Percentiles rank a stretch among this genome's conserved stretches.
These are phyloP conservation scores for Pinus albicaulis DNA, from an alignment of 75 land plant genomes.

Conservation along the genomic window DNA sequence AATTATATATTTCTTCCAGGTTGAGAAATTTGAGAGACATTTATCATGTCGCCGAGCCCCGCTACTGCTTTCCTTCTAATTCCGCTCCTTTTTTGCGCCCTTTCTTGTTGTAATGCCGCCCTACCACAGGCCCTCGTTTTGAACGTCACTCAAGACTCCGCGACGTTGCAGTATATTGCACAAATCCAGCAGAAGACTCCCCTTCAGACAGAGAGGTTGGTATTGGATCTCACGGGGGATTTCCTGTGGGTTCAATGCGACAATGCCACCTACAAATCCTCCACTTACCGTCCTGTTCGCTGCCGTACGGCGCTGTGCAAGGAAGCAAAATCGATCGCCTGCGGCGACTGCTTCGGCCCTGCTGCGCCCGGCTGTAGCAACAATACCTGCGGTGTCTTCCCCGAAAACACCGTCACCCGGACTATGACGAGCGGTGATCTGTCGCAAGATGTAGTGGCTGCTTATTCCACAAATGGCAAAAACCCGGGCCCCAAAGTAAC, in stretches of 20 bases:
- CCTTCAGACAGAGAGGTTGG: slow-evolving; percentile 6
- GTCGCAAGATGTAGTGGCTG: slow-evolving; percentile 8
- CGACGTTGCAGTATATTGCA: slow-evolving; percentile 22
- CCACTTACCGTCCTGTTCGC: slow-evolving; percentile 17
- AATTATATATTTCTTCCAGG: neutral
- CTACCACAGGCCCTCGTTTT: slow-evolving; percentile 7
- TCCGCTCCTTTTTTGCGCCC: neutral
- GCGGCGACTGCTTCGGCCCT: slow-evolving; percentile 14
- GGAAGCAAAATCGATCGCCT: slow-evolving; percentile 2
- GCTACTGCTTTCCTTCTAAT: neutral
- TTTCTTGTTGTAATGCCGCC: neutral
- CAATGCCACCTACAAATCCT: neutral
- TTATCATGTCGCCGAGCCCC: neutral
- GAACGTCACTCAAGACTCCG: slow-evolving; percentile 20
- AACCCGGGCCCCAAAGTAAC: slow-evolving; percentile 16
- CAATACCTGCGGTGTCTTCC: slow-evolving; percentile 15
- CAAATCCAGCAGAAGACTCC: slow-evolving; percentile 10
- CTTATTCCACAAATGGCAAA: slow-evolving; percentile 15
- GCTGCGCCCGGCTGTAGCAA: slow-evolving; percentile 20
- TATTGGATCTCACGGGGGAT: slow-evolving; percentile 20
- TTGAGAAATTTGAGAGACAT: neutral
- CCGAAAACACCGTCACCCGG: slow-evolving; percentile 12
- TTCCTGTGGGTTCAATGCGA: slow-evolving; percentile 25
- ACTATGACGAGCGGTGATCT: neutral
- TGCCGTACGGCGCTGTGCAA: slow-evolving; percentile 15